Evolutionary conservation across 495 filamentous ascomycete genomes (phyloP).

Genomic region (Penicillium coprophilum): DNA sequence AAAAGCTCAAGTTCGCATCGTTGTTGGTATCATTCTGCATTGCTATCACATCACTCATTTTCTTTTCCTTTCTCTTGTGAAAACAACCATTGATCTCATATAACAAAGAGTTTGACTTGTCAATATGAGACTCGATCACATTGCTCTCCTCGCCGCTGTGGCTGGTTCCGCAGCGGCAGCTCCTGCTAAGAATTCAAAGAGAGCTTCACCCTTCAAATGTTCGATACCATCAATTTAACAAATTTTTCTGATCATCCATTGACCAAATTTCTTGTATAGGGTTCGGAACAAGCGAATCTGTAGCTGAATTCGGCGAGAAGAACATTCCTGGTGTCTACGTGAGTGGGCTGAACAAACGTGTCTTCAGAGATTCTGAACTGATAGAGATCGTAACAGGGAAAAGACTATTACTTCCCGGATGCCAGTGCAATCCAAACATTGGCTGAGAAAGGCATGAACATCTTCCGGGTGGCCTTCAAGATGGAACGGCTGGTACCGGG

Average conservation of each 20-base stretch:
- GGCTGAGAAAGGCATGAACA: slow-evolving; percentile 62
- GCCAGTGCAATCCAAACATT: slow-evolving; percentile 54
- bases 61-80: background rate
- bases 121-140: slow-evolving; percentile 31
- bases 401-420: slow-evolving; percentile 60
- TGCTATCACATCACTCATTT: background rate
- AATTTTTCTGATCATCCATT: background rate
- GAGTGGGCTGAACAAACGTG: slow-evolving; percentile 1
- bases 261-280: slow-evolving; percentile 15
- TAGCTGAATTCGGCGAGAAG: slow-evolving; percentile 28
- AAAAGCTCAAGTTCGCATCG: background rate
- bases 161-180: slow-evolving; percentile 30
- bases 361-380: slow-evolving; percentile 17
- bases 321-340: slow-evolving; percentile 27
- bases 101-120: background rate
- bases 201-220: slow-evolving; percentile 29
- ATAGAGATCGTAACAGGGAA: slow-evolving; percentile 36
- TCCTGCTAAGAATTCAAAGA: slow-evolving; percentile 26
- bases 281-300: slow-evolving; percentile 33
- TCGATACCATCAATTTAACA: background rate
- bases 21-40: background rate
- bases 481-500: slow-evolving; percentile 66
- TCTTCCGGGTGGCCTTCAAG: slow-evolving; percentile 64
- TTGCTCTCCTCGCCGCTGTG: slow-evolving; percentile 26
- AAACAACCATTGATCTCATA: background rate